These are phyloP conservation scores for Linnemannia schmuckeri DNA, from an alignment of 192 early-diverging fungal genomes.

Conservation along the genomic window DNA sequence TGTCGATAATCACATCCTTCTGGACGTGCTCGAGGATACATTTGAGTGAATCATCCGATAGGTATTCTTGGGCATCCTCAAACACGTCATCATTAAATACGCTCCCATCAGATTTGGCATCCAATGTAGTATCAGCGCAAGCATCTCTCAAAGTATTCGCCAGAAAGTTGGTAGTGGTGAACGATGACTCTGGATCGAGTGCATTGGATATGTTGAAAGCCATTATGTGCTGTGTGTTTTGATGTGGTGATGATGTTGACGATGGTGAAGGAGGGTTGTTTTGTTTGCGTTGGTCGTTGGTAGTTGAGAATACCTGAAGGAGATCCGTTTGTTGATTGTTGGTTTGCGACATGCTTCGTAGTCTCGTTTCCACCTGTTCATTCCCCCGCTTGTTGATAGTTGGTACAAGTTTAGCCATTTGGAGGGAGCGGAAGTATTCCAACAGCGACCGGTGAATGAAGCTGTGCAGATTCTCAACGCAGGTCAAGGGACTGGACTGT, in stretches of 20 bases:
- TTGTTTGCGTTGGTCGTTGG: neutral
- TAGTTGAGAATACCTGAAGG: neutral
- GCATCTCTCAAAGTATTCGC: neutral
- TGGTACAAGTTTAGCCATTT: constrained; percentile 5
- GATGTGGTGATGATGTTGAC: too few relatives aligned
- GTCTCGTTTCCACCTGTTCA: neutral
- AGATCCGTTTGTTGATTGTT: neutral
- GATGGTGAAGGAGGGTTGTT: neutral
- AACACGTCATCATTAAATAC: neutral
- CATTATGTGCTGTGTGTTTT: too few relatives aligned
- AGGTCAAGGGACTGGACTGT: constrained; percentile 14
- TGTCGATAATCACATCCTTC: too few relatives aligned
- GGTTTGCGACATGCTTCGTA: neutral
- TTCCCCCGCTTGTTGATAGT: neutral
- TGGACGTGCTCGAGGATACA: too few relatives aligned
- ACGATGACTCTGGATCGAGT: neutral
- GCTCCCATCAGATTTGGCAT: neutral
- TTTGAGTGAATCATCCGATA: neutral
- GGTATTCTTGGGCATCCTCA: too few relatives aligned
- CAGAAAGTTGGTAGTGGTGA: neutral
- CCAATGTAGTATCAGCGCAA: neutral
- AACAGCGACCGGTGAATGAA: constrained; percentile 23
- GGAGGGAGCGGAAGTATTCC: constrained; percentile 20
- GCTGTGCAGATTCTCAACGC: neutral
- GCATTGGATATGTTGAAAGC: too few relatives aligned